Evolutionary conservation across 2,329 filamentous ascomycete species (phyloP), one percentile per base, ranked within the genome.

Genomic region (Pseudogymnoascus sp.): DNA sequence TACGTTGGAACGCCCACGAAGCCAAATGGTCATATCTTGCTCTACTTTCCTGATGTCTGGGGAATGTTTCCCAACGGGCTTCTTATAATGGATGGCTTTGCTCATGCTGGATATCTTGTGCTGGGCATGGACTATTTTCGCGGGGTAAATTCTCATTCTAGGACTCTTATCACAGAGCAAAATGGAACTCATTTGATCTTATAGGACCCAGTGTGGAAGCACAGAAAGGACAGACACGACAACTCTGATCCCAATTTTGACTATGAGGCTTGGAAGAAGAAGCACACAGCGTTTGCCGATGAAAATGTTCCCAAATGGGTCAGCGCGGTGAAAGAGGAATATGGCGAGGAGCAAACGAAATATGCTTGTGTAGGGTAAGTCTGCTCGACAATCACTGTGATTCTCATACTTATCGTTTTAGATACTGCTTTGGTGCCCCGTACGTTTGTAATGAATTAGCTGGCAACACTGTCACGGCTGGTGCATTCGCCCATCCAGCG

Each of bases 401-500:
- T 12, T 11, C 62, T 62, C 43, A 6, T 61, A 33, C 43, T 35
- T 52, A 33, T 61, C 3, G 74, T 63, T 74, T 77, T 1, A 78
- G 79, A 25, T 62, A 69, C 68, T 62, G 21, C 52, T 65, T 77
- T 59, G 76, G 75, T 2, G 76, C 75, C 0, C 79, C 79, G 5
- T 81, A 78, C 64, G 79, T 80, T 2, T 77, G 75, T 61, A 63
- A 77, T 41, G 68, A 77, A 64, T 69, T 81, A 2, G 75, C 77
- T 0, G 67, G 65, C 5, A 72, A 73, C 12, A 69, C 65, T 0
- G 74, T 77, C 5, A 68, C 70, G 1, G 80, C 72, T 0, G 80
- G 80, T 1, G 80, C 79, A 0, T 80, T 83, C 68, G 80, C 78
- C 0, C 80, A 83, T 65, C 81, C 81, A 1, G 76, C 80, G 0